Evolutionary conservation across 495 filamentous ascomycete genomes (phyloP).

Genomic region (Aspergillus mulundensis): DNA sequence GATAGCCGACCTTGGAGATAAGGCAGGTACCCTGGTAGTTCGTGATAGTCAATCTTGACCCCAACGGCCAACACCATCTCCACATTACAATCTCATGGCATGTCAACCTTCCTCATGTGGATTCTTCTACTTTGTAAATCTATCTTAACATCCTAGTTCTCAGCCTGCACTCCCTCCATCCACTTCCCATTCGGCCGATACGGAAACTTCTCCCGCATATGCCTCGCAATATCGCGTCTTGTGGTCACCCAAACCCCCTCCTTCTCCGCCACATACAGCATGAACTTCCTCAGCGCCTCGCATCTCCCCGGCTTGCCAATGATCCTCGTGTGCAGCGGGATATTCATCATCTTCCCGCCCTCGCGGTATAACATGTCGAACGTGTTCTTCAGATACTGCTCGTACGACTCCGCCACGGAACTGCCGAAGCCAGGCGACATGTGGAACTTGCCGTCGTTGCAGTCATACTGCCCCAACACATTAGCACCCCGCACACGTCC

Average conservation of each 20-base stretch:
- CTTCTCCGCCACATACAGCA: conserved; percentile 38
- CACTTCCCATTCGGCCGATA: conserved; percentile 22
- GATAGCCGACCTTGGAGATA: too few species aligned
- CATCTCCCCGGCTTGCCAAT: conserved; percentile 40
- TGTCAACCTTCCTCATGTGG: too few species aligned
- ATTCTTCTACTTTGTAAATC: too few species aligned
- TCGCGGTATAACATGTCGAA: conserved; percentile 12
- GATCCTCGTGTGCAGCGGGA: conserved; percentile 7
- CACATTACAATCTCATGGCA: too few species aligned
- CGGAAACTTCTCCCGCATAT: conserved; percentile 37
- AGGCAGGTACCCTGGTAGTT: too few species aligned
- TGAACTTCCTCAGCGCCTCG: conserved; percentile 39
- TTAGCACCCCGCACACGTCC: too few species aligned
- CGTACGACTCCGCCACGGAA: conserved; percentile 3
- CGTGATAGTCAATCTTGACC: too few species aligned
- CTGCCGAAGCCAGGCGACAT: conserved; percentile 5
- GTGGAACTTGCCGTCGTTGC: conserved; percentile 11
- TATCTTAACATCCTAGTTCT: too few species aligned
- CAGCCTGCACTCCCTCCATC: neutral
- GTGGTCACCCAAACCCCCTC: conserved; percentile 45
- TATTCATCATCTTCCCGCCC: conserved; percentile 9
- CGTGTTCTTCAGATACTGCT: conserved; percentile 10
- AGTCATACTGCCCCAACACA: conserved; percentile 5
- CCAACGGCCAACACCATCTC: too few species aligned
- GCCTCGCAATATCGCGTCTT: conserved; percentile 40